These are phyloP conservation scores for Malassezia nana DNA, from an alignment of 1,284 basidiomycete genomes.

Conservation along the genomic window DNA sequence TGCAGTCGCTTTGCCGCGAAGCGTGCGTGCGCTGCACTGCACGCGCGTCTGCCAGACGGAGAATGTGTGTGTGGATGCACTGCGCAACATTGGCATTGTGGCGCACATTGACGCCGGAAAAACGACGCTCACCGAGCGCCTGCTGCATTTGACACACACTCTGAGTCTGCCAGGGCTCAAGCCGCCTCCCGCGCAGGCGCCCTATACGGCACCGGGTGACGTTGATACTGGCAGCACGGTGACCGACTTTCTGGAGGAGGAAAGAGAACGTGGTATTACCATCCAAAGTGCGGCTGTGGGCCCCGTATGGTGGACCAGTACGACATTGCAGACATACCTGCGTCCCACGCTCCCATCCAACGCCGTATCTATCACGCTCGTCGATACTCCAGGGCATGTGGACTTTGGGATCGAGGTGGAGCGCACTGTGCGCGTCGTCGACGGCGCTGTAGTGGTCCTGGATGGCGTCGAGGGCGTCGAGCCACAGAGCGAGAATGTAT, in stretches of 20 bases:
- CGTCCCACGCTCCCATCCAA: constrained; percentile 22
- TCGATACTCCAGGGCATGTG: constrained; percentile 82
- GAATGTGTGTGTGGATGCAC: neutral
- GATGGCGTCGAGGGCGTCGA: constrained; percentile 86
- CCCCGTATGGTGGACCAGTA: constrained; percentile 64
- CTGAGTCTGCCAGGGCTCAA: constrained; percentile 1
- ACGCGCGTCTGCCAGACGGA: neutral
- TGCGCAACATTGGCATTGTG: constrained; percentile 36
- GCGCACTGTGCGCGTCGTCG: constrained; percentile 75
- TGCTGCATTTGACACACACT: constrained; percentile 61
- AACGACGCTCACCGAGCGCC: constrained; percentile 78
- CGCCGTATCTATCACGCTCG: constrained; percentile 62
- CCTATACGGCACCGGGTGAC: constrained; percentile 55
- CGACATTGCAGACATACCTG: neutral
- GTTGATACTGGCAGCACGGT: constrained; percentile 82
- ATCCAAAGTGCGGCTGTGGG: constrained; percentile 77
- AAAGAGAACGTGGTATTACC: constrained; percentile 78
- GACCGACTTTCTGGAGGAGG: constrained; percentile 79
- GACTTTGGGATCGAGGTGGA: constrained; percentile 93
- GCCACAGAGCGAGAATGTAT: constrained; percentile 76
- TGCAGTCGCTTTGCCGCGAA: neutral
- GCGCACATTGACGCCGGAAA: constrained; percentile 64
- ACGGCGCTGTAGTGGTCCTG: constrained; percentile 74
- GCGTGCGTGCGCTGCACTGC: neutral
- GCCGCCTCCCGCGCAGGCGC: constrained; percentile 1